Conservation (phyloP, 2,329 filamentous ascomycete species). For the Colletotrichum sansevieriae region DNA sequence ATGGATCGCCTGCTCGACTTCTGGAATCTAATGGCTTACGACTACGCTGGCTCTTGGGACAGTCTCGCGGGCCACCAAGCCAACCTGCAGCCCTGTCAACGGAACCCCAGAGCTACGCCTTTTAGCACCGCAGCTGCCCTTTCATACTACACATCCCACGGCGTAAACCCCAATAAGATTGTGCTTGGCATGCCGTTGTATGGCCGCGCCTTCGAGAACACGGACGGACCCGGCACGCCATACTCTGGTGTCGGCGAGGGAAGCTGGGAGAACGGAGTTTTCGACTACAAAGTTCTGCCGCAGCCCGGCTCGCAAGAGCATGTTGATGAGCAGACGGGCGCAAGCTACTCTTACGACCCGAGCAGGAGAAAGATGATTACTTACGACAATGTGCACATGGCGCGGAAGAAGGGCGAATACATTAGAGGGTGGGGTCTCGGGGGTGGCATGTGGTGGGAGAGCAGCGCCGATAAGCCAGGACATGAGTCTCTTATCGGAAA, state of each 20-base stretch:
- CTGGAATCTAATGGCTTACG: constrained; percentile 90
- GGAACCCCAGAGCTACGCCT: constrained; percentile 76
- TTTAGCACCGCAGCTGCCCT: constrained; percentile 83
- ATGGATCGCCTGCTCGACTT: constrained; percentile 79
- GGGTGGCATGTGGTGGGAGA: constrained; percentile 99
- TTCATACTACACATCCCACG: constrained; percentile 74
- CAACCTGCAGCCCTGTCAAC: constrained; percentile 75
- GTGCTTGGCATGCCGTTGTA: constrained; percentile 94
- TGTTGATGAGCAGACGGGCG: constrained; percentile 73
- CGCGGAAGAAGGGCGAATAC: constrained; percentile 77
- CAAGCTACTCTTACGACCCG: constrained; percentile 83
- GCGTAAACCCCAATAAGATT: constrained; percentile 78
- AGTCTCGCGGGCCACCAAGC: constrained; percentile 79
- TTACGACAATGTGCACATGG: constrained; percentile 81
- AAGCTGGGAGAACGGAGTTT: constrained; percentile 86
- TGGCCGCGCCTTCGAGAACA: constrained; percentile 85
- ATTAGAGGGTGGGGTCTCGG: constrained; percentile 77
- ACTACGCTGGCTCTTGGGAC: constrained; percentile 89
- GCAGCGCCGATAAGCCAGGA: constrained; percentile 78
- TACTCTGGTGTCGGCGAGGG: constrained; percentile 83
- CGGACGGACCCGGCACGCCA: constrained; percentile 77
- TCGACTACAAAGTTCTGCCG: constrained; percentile 90
- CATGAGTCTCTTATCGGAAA: constrained; percentile 76
- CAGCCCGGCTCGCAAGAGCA: constrained; percentile 73
- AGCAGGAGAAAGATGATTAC: constrained; percentile 76